Evolutionary conservation across 2,329 filamentous ascomycete genomes (phyloP).

Genomic region (Ophiosphaerella korrae): DNA sequence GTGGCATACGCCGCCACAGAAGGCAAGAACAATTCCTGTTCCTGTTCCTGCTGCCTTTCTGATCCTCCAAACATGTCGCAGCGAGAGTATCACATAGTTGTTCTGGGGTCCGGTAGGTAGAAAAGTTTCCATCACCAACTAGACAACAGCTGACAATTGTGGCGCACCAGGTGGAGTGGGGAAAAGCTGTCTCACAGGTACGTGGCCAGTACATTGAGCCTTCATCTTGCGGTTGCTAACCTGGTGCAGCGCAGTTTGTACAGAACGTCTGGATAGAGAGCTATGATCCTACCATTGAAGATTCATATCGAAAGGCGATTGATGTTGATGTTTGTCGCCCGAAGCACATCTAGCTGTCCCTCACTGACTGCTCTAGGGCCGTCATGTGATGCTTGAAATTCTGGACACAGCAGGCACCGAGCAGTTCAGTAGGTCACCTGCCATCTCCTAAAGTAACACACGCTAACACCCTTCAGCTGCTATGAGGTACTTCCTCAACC

Average conservation of each 20-base stretch:
- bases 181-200: slow-evolving; percentile 91
- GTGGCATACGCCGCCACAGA: slow-evolving; percentile 36
- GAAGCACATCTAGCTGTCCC: not conserved
- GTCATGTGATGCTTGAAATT: slow-evolving; percentile 88
- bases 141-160: slow-evolving; percentile 30
- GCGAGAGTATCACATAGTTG: slow-evolving; percentile 52
- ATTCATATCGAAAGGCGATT: slow-evolving; percentile 65
- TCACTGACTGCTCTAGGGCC: slow-evolving; percentile 62
- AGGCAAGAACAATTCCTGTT: slow-evolving; percentile 17
- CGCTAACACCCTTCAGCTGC: slow-evolving; percentile 35
- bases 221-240: slow-evolving; percentile 18
- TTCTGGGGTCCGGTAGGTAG: slow-evolving; percentile 48
- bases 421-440: slow-evolving; percentile 75
- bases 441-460: not conserved
- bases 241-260: slow-evolving; percentile 74
- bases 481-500: slow-evolving; percentile 39
- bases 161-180: slow-evolving; percentile 75
- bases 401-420: slow-evolving; percentile 91
- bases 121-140: slow-evolving; percentile 16
- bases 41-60: not conserved
- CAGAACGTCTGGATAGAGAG: slow-evolving; percentile 92
- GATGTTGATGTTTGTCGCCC: slow-evolving; percentile 76
- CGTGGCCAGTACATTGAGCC: slow-evolving; percentile 26
- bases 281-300: slow-evolving; percentile 67
- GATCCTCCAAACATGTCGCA: slow-evolving; percentile 43